These are phyloP conservation scores for Neoscytalidium dimidiatum DNA, from an alignment of 2,329 filamentous ascomycete species.

Conservation along the genomic window DNA sequence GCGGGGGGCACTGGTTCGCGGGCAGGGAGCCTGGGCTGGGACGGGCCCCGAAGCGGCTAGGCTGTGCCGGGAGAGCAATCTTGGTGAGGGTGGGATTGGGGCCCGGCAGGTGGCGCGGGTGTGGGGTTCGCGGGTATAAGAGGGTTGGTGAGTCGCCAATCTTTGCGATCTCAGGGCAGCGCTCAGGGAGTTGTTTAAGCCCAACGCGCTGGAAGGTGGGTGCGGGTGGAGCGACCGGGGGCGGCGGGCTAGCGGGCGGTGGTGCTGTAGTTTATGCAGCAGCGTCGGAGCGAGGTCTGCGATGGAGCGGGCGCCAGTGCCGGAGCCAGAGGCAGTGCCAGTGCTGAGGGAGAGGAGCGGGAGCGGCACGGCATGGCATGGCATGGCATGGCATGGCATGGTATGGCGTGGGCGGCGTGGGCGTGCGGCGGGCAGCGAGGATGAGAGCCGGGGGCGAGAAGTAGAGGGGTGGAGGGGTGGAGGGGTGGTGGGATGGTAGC, in stretches of 20 bases:
- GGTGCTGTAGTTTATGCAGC: not conserved
- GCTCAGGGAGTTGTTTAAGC: not conserved
- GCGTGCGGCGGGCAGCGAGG: too few species aligned
- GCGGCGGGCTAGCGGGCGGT: not conserved
- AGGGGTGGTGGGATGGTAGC: too few species aligned
- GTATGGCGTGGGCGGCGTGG: too few species aligned
- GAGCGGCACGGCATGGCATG: too few species aligned
- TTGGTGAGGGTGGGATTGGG: slow-evolving; percentile 1
- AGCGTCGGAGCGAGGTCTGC: too few species aligned
- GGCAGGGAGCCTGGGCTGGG: slow-evolving; percentile 4
- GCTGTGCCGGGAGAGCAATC: slow-evolving; percentile 13
- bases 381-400: too few species aligned
- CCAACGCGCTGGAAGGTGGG: slow-evolving; percentile 3
- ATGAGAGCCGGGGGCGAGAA: too few species aligned
- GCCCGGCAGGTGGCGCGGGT: slow-evolving; percentile 7
- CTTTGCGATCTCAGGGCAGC: slow-evolving; percentile 16
- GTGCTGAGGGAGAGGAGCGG: too few species aligned
- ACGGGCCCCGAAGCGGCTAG: slow-evolving; percentile 8
- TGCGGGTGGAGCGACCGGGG: slow-evolving; percentile 18
- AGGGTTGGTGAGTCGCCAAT: slow-evolving; percentile 11
- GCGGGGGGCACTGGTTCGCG: slow-evolving; percentile 14
- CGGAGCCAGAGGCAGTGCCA: not conserved
- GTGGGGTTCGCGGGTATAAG: slow-evolving; percentile 17
- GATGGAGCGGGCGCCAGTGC: too few species aligned
- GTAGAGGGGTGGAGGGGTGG: too few species aligned